Evolutionary conservation across 2,329 filamentous ascomycete genomes (phyloP).

Genomic region (Diaporthe destruens): DNA sequence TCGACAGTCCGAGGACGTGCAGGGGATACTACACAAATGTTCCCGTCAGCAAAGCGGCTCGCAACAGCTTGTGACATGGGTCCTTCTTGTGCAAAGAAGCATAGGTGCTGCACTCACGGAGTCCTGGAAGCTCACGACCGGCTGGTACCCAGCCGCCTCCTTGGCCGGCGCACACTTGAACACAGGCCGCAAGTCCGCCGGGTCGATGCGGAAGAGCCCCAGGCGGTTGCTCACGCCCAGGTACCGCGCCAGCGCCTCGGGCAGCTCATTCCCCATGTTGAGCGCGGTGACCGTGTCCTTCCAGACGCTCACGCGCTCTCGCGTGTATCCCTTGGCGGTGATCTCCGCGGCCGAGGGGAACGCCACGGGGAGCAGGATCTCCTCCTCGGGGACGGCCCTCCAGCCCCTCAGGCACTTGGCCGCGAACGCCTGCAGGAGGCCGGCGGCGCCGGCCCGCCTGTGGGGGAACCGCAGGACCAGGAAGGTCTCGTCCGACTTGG

Average conservation of each 20-base stretch:
- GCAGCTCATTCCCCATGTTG: constrained; percentile 70
- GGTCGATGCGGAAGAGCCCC: constrained; percentile 77
- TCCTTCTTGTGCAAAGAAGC: background rate
- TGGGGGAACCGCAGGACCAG: constrained; percentile 77
- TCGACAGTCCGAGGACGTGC: constrained; percentile 75
- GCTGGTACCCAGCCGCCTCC: constrained; percentile 72
- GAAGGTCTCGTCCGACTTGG: constrained; percentile 65
- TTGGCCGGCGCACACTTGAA: constrained; percentile 70
- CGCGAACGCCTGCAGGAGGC: constrained; percentile 57
- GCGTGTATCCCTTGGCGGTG: constrained; percentile 68
- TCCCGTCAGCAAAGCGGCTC: constrained; percentile 23
- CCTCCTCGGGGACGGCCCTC: constrained; percentile 67
- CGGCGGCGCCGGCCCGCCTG: constrained; percentile 62
- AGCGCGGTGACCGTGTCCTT: constrained; percentile 67
- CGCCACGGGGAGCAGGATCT: constrained; percentile 75
- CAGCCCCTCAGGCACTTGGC: constrained; percentile 66
- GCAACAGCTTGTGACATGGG: background rate
- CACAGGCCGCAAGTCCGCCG: constrained; percentile 68
- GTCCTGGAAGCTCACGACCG: constrained; percentile 77
- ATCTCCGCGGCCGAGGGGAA: constrained; percentile 71
- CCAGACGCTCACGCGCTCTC: constrained; percentile 75
- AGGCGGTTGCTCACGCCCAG: constrained; percentile 76
- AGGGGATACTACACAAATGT: constrained; percentile 70
- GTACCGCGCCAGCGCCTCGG: constrained; percentile 72
- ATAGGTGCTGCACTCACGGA: constrained; percentile 62